phyloP scores from a whole-genome alignment of 345 rosid species.

The Linum trigynum region DNA sequence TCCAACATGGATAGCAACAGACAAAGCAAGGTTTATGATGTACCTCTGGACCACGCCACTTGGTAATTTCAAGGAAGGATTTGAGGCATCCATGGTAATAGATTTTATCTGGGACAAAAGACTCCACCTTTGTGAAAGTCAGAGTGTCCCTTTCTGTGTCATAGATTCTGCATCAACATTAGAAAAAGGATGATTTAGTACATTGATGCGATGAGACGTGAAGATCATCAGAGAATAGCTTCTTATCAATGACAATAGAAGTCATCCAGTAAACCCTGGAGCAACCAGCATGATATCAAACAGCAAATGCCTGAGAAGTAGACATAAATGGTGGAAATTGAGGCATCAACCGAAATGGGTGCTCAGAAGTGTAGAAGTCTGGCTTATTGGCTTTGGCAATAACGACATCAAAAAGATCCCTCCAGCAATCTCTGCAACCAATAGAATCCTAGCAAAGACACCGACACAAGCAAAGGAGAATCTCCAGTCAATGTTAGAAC shows the following conservation, averaged over 20 bases:
- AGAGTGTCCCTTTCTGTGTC: constrained; percentile 79
- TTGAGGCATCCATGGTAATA: constrained; percentile 94
- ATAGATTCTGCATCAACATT: constrained; percentile 51
- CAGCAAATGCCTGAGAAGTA: constrained; percentile 2
- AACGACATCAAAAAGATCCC: constrained; percentile 90
- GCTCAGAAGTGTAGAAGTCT: constrained; percentile 83
- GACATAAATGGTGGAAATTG: constrained; percentile 2
- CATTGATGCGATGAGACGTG: neutral
- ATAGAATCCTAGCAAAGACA: constrained; percentile 49
- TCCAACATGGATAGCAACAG: neutral
- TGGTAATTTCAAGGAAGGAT: constrained; percentile 80
- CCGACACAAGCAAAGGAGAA: constrained; percentile 12
- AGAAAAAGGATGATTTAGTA: neutral
- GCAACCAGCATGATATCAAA: neutral
- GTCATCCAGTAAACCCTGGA: neutral
- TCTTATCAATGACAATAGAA: neutral
- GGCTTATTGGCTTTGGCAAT: constrained; percentile 97
- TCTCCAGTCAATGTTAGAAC: neutral
- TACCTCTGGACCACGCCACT: constrained; percentile 98
- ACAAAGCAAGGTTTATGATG: constrained; percentile 5
- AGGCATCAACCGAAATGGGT: constrained; percentile 72
- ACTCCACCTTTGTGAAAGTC: constrained; percentile 77
- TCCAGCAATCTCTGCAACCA: constrained; percentile 64
- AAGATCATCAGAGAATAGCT: neutral
- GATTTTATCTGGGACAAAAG: constrained; percentile 58